Conservation (phyloP, 352 stramenopile genomes). For the Globisporangium spinosum region DNA sequence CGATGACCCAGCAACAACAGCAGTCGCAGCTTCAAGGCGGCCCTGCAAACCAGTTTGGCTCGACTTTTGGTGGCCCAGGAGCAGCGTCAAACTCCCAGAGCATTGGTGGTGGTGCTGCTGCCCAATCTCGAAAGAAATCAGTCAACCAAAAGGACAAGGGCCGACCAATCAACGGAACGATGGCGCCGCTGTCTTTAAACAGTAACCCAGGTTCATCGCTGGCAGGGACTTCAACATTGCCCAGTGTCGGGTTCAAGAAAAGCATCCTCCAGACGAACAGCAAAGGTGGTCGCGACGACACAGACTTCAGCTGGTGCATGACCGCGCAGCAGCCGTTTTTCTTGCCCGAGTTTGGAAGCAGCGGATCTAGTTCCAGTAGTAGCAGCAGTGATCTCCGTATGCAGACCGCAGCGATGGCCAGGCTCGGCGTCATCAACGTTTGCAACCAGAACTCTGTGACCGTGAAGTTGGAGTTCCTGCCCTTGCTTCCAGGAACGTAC, state of each 20-base stretch:
- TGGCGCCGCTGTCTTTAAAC: not conserved
- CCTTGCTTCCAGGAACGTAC: conserved; percentile 86
- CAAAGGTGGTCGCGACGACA: conserved; percentile 30
- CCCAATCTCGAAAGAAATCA: conserved; percentile 12
- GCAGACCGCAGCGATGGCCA: conserved; percentile 13
- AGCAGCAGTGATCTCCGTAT: conserved; percentile 10
- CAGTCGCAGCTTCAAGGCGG: not conserved
- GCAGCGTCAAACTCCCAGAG: not conserved
- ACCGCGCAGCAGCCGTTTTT: conserved; percentile 68
- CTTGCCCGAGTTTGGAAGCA: conserved; percentile 54
- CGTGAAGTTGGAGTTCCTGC: conserved; percentile 87
- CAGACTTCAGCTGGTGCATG: conserved; percentile 63
- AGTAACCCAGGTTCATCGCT: not conserved
- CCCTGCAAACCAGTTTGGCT: not conserved
- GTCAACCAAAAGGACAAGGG: conserved; percentile 13
- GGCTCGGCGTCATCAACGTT: conserved; percentile 35
- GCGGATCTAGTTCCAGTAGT: conserved; percentile 3
- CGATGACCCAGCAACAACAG: conserved; percentile 51
- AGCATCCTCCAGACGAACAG: conserved; percentile 10
- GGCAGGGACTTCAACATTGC: not conserved
- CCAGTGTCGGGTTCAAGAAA: not conserved
- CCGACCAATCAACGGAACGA: too few species aligned
- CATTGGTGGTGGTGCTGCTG: not conserved
- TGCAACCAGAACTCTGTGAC: conserved; percentile 49
- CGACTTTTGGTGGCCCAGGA: not conserved